A percentile compares a stretch with the other conserved stretches of the same genome.
Evolutionary conservation across 805 yeast genomes (phyloP).

Genomic region (Saccharomycodes ludwigii): DNA sequence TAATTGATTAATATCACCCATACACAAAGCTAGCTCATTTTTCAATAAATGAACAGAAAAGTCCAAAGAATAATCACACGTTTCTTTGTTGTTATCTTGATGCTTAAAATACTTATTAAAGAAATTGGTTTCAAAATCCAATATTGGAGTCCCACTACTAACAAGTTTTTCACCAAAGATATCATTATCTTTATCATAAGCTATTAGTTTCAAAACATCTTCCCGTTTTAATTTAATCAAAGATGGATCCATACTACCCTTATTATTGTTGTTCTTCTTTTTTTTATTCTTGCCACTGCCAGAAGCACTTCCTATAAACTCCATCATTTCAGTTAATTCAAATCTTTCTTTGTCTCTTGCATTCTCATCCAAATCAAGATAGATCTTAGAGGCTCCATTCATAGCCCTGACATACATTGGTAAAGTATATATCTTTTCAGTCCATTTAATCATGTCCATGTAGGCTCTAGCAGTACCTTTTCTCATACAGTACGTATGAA

Average conservation of each 20-base stretch:
- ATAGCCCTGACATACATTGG: slow-evolving; percentile 65
- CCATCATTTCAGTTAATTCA: slow-evolving; percentile 2
- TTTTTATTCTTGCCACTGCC: slow-evolving; percentile 2
- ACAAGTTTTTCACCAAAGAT: slow-evolving; percentile 40
- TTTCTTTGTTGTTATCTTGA: no score
- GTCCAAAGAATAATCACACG: no score
- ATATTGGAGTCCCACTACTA: slow-evolving; percentile 28
- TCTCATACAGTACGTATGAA: slow-evolving; percentile 85
- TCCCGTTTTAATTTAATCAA: slow-evolving; percentile 39
- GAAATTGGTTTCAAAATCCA: slow-evolving; percentile 31
- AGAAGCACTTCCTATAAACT: slow-evolving; percentile 1
- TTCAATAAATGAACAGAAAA: no score
- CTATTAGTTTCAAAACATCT: slow-evolving; percentile 31
- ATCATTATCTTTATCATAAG: slow-evolving; percentile 40
- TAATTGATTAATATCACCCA: no score
- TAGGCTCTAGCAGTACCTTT: slow-evolving; percentile 85
- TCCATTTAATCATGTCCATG: slow-evolving; percentile 70
- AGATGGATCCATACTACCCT: slow-evolving; percentile 42
- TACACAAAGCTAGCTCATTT: no score
- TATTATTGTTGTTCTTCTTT: slow-evolving; percentile 29
- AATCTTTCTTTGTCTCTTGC: slow-evolving; percentile 7
- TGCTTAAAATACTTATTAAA: slow-evolving; percentile 25
- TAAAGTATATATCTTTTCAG: slow-evolving; percentile 53
- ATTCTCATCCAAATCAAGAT: slow-evolving; percentile 28
- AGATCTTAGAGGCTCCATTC: slow-evolving; percentile 47